These are phyloP conservation scores for Phytopythium helicoides DNA, from an alignment of 352 stramenopile genomes.

Conservation along the genomic window DNA sequence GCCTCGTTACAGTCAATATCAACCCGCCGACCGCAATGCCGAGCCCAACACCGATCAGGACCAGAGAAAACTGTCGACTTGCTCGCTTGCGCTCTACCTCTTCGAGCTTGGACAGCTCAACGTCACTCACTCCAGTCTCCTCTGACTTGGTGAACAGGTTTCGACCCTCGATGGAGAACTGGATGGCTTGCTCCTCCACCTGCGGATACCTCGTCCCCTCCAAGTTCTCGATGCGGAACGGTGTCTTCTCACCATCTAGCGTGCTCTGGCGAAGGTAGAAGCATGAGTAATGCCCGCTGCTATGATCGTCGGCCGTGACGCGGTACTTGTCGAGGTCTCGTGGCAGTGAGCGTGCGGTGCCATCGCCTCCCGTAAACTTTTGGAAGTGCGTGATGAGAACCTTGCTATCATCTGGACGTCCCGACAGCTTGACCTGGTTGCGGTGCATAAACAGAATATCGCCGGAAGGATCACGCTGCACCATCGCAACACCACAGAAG, in stretches of 20 bases:
- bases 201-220: constrained; percentile 48
- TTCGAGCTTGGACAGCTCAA: constrained; percentile 36
- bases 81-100: constrained; percentile 1
- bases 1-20: neutral
- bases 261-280: constrained; percentile 56
- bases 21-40: neutral
- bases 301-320: constrained; percentile 56
- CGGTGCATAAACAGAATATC: constrained; percentile 82
- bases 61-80: neutral
- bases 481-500: constrained; percentile 82
- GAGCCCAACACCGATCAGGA: neutral
- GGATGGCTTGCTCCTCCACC: constrained; percentile 71
- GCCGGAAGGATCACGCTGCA: constrained; percentile 66
- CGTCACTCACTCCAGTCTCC: constrained; percentile 48
- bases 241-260: constrained; percentile 33
- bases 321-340: constrained; percentile 71
- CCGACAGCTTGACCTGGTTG: constrained; percentile 76
- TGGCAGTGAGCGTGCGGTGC: constrained; percentile 39
- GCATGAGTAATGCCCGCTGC: constrained; percentile 59
- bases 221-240: constrained; percentile 56
- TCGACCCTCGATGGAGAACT: constrained; percentile 76
- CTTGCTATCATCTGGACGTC: constrained; percentile 48
- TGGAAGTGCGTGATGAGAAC: constrained; percentile 67
- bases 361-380: constrained; percentile 71
- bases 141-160: constrained; percentile 49